Base-by-base conservation (phyloP, 345 rosid genomes). In the Brassica incana region DNA sequence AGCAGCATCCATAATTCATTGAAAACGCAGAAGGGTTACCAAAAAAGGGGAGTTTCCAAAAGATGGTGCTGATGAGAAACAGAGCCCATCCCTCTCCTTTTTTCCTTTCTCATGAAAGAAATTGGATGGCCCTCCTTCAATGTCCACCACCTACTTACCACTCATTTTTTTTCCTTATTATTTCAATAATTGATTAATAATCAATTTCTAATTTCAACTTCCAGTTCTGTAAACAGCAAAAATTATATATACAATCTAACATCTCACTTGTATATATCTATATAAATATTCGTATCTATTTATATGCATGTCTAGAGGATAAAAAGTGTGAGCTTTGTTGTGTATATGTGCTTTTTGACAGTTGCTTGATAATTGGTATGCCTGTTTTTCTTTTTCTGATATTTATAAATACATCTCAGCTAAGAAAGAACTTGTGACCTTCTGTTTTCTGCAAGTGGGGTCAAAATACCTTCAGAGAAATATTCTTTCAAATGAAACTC, bases 401-500 rank as follows among this genome's bases (percentile, higher is more conserved):
- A 63, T 71, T 81, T 69, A 81, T 85, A 82, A 82, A 84, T 82
- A 82, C 61, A 73, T 67, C 77, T 74, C 65, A 48, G 43, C 50
- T 1, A 64, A 65, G 30, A 76, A 67, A 84, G 5, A 83, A 23
- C 82, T 69, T 15, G 15, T 71, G 20, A 64, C 30, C 79, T 86
- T 82, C 85, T 85, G 78, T 85, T 84, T 86, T 82, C 84, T 81
- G 88, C 87, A 82, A 83, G 85, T 61, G 38, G 78, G 76, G 77
- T 78, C 81, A 36, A 20, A 18, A 18, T 75, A 75, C 71, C 76
- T 75, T 75, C 75, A 61, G 18, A 74, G 75, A 68, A 50, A 48
- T 74, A 80, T 80, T 80, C 71, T 71, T 69, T 69, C 76, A 70
- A 50, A 29, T 71, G 27, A 43, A 77, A 69, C 74, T 32, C 67